phyloP scores from a whole-genome alignment of 257 asterid genomes.

The Solanum corneliomulleri region DNA sequence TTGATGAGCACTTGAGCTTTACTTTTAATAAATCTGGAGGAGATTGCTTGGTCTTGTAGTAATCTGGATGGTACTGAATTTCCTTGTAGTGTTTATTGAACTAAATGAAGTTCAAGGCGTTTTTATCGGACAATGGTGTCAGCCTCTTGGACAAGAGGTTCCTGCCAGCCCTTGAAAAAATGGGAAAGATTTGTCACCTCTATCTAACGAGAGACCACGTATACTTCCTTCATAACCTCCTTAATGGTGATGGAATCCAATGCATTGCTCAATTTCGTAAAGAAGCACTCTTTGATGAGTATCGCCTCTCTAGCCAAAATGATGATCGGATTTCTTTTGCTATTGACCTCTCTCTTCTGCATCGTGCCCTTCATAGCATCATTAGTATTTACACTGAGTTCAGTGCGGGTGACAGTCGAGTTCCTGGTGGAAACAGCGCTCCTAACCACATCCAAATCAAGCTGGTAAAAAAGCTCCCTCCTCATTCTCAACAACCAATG shows the following conservation, averaged over 20 bases:
- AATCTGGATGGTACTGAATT: background rate
- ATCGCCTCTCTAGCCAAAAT: constrained; percentile 63
- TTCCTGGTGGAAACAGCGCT: background rate
- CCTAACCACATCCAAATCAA: constrained; percentile 53
- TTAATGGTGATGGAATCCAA: constrained; percentile 68
- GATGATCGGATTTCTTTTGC: constrained; percentile 67
- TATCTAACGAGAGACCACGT: constrained; percentile 61
- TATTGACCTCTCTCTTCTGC: constrained; percentile 81
- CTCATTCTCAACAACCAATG: constrained; percentile 55
- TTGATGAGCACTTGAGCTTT: background rate
- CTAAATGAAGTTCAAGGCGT: constrained; percentile 80
- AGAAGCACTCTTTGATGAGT: constrained; percentile 62
- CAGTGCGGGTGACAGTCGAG: background rate
- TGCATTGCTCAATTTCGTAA: constrained; percentile 71
- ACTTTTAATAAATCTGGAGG: background rate
- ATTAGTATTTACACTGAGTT: constrained; percentile 48
- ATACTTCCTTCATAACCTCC: constrained; percentile 96
- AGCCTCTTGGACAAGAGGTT: constrained; percentile 72
- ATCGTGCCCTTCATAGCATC: constrained; percentile 85
- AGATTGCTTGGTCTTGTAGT: background rate
- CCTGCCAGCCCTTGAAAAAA: constrained; percentile 75
- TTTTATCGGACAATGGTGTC: constrained; percentile 65
- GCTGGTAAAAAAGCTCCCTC: constrained; percentile 65
- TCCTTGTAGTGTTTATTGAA: background rate
- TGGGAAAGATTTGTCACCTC: constrained; percentile 69